Percentiles rank a stretch among this genome's conserved stretches.
These are phyloP conservation scores for Tagetes erecta DNA, from an alignment of 129 eudicot species.

Conservation along the genomic window DNA sequence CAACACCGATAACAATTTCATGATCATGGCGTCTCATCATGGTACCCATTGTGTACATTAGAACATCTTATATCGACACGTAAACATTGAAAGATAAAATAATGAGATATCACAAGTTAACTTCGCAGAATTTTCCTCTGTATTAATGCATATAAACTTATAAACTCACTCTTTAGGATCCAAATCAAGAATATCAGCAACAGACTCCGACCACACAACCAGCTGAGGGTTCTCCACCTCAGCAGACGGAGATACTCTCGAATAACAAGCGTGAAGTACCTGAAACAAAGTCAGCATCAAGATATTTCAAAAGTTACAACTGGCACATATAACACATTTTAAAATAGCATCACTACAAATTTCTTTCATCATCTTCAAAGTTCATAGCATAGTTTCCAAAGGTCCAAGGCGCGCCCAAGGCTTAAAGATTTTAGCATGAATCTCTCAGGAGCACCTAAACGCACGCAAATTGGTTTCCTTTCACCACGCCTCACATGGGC, in stretches of 20 bases:
- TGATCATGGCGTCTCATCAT: not conserved
- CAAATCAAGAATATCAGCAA: slow-evolving; percentile 73
- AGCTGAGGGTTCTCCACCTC: slow-evolving; percentile 83
- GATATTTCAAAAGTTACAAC: not conserved
- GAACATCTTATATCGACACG: slow-evolving; percentile 2
- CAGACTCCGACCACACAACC: slow-evolving; percentile 89
- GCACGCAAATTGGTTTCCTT: too few species aligned
- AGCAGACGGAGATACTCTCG: slow-evolving; percentile 78
- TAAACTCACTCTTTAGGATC: slow-evolving; percentile 80
- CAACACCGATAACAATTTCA: slow-evolving; percentile 22
- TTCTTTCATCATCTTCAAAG: not conserved
- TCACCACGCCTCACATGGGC: too few species aligned
- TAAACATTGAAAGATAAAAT: not conserved
- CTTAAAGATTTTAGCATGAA: too few species aligned
- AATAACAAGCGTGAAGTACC: slow-evolving; percentile 86
- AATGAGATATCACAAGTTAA: not conserved
- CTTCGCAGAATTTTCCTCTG: not conserved
- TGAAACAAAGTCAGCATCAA: slow-evolving; percentile 27
- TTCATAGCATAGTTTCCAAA: not conserved
- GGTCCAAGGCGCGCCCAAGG: too few species aligned
- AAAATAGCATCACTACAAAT: slow-evolving; percentile 7
- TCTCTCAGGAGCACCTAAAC: too few species aligned
- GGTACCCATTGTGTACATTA: not conserved
- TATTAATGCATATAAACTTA: not conserved
- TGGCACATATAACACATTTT: not conserved